Conservation (phyloP, 2,329 filamentous ascomycete species). For the Colletotrichum spaethianum region DNA sequence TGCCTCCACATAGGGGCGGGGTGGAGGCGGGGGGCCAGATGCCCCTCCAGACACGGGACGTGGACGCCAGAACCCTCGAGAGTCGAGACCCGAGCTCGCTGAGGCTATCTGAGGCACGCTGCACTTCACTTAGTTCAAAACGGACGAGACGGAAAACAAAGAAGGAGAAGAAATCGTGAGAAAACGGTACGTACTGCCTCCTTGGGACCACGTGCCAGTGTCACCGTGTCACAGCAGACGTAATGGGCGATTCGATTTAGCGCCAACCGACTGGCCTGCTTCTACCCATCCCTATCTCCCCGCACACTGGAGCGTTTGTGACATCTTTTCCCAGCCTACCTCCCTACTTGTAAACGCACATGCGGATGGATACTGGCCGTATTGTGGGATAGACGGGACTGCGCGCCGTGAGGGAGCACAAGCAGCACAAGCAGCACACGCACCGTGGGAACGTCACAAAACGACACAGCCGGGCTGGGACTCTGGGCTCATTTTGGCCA, state of each 20-base stretch:
- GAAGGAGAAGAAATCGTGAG: neutral
- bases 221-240: conserved; percentile 27
- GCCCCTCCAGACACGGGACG: neutral
- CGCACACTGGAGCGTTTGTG: neutral
- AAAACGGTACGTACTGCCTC: conserved; percentile 1
- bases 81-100: neutral
- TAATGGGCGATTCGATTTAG: conserved; percentile 9
- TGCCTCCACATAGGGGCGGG: neutral
- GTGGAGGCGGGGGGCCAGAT: neutral
- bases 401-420: neutral
- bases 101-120: neutral
- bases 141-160: neutral
- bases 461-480: neutral
- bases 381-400: no score
- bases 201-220: conserved; percentile 25
- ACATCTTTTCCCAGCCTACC: neutral
- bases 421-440: no score
- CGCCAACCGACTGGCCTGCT: conserved; percentile 7
- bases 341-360: neutral
- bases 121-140: neutral
- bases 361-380: neutral
- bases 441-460: neutral
- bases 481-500: conserved; percentile 3
- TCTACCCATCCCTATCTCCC: neutral
- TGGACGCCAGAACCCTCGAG: neutral